A percentile compares a stretch with the other conserved stretches of the same genome.
Evolutionary conservation across 202 grass and related monocot genomes (phyloP).

Genomic region (Sporobolus alterniflorus): DNA sequence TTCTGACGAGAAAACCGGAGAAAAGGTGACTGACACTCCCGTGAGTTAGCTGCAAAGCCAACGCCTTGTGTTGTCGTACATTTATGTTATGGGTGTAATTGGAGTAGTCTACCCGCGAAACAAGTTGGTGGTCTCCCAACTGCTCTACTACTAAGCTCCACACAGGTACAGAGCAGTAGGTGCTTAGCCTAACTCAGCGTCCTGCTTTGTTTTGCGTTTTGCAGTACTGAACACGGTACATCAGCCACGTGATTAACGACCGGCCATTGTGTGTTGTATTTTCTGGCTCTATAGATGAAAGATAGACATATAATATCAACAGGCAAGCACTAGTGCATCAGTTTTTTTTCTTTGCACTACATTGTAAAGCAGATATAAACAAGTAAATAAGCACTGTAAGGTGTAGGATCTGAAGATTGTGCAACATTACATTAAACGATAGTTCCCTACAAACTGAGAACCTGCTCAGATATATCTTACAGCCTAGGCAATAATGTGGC

Average conservation of each 20-base stretch:
- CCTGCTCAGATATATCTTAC: slow-evolving; percentile 9
- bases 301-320: too few relatives aligned
- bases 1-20: slow-evolving; percentile 20
- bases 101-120: neutral
- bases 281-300: too few relatives aligned
- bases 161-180: neutral
- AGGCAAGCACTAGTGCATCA: too few relatives aligned
- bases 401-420: neutral
- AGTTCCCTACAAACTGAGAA: neutral
- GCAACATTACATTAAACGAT: slow-evolving; percentile 9
- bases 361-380: too few relatives aligned
- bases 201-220: neutral
- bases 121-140: slow-evolving; percentile 34
- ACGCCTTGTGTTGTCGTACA: neutral
- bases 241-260: slow-evolving; percentile 1
- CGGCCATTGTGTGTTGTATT: neutral
- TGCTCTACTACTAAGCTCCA: slow-evolving; percentile 37
- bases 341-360: too few relatives aligned
- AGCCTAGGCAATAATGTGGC: neutral
- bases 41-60: slow-evolving; percentile 20
- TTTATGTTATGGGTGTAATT: neutral
- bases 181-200: slow-evolving; percentile 30
- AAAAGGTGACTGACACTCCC: neutral
- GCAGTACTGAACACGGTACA: neutral
- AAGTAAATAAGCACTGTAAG: neutral